Conservation (phyloP, 1,139 yeast species). For the Candida sp. region DNA sequence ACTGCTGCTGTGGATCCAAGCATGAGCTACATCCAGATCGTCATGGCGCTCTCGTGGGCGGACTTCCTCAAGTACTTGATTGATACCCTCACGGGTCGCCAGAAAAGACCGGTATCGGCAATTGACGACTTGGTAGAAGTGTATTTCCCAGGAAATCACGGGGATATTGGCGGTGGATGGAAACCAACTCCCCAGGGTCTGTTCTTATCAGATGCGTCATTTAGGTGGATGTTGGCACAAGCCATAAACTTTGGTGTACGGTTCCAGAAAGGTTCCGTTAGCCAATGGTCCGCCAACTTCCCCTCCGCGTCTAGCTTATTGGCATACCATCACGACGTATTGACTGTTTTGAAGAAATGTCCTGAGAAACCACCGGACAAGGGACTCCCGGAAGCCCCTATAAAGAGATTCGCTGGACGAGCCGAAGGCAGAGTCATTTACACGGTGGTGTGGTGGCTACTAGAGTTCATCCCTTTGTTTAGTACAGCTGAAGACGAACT, state of each 20-base stretch:
- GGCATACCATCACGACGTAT: slow-evolving; percentile 52
- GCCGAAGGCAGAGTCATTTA: slow-evolving; percentile 23
- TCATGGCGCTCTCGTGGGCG: slow-evolving; percentile 1
- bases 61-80: slow-evolving; percentile 7
- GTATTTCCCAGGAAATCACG: slow-evolving; percentile 72
- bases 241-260: slow-evolving; percentile 52
- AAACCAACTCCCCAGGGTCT: slow-evolving; percentile 35
- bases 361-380: slow-evolving; percentile 3
- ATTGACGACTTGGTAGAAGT: slow-evolving; percentile 37
- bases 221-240: slow-evolving; percentile 63
- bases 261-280: slow-evolving; percentile 43
- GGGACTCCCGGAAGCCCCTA: slow-evolving; percentile 15
- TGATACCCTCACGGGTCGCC: slow-evolving; percentile 7
- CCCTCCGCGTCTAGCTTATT: slow-evolving; percentile 42
- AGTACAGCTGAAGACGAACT: slow-evolving; percentile 46
- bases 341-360: slow-evolving; percentile 20
- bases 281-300: slow-evolving; percentile 38
- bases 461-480: slow-evolving; percentile 63
- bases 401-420: slow-evolving; percentile 34
- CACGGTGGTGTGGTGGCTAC: slow-evolving; percentile 57
- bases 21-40: slow-evolving; percentile 3
- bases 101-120: slow-evolving; percentile 1
- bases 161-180: slow-evolving; percentile 74
- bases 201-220: slow-evolving; percentile 41
- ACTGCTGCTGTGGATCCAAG: background rate